Evolutionary conservation across 139 green algal species (phyloP).

Genomic region (Coccomyxa sp.): DNA sequence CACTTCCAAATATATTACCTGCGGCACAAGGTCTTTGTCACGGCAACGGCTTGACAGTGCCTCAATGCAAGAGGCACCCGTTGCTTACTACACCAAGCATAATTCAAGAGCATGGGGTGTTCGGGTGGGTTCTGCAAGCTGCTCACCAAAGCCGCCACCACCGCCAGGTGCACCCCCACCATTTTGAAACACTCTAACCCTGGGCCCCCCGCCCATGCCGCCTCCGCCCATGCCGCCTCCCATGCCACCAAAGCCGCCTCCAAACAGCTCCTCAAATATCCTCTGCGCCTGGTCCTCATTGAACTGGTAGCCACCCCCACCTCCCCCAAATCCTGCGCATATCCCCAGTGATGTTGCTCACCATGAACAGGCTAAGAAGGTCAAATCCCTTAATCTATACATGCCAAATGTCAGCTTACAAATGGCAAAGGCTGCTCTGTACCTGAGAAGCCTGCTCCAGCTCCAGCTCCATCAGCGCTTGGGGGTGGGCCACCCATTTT

Average conservation of each 20-base stretch:
- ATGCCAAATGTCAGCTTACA: not conserved
- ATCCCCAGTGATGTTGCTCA: not conserved
- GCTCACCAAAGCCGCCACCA: slow-evolving; percentile 1
- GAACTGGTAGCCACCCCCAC: slow-evolving; percentile 15
- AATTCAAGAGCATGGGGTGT: not conserved
- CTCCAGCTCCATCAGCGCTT: not conserved
- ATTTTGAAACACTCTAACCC: not conserved
- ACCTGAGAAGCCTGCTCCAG: not conserved
- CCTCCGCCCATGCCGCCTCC: not conserved
- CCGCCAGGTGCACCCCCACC: not conserved
- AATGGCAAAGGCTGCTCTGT: not conserved
- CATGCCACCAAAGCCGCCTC: slow-evolving; percentile 27
- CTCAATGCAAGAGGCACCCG: not conserved
- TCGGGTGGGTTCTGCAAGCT: not conserved
- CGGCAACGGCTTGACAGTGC: not conserved
- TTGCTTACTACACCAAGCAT: not conserved
- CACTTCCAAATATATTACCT: slow-evolving; percentile 5
- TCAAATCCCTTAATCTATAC: not conserved
- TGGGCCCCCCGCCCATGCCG: not conserved
- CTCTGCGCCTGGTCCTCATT: not conserved
- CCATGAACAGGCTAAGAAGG: not conserved
- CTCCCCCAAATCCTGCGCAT: slow-evolving; percentile 8
- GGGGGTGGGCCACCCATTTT: slow-evolving; percentile 37
- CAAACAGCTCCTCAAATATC: slow-evolving; percentile 16
- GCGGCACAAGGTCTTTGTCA: not conserved